Conservation (phyloP, 192 early-diverging fungal genomes). For the Helicostylum pulchrum region DNA sequence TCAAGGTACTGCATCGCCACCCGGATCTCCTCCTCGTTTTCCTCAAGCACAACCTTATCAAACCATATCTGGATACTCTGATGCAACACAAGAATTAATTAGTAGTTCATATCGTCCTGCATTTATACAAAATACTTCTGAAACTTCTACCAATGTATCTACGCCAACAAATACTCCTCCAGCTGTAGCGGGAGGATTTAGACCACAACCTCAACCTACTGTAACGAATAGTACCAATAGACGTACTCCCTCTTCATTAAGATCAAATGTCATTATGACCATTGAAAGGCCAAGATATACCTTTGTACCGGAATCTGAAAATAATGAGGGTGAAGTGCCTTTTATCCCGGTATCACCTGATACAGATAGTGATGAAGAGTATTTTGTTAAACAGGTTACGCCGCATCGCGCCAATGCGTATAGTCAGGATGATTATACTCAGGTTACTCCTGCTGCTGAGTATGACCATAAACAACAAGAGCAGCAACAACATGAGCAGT, state of each 20-base stretch:
- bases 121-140: too few species aligned
- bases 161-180: not conserved
- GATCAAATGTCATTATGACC: slow-evolving; percentile 1
- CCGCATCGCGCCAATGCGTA: not conserved
- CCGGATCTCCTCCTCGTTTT: slow-evolving; percentile 8
- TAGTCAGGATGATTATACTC: not conserved
- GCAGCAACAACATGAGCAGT: not conserved
- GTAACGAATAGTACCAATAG: not conserved
- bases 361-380: slow-evolving; percentile 10
- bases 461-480: not conserved
- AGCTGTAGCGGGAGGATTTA: not conserved
- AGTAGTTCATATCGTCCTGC: too few species aligned
- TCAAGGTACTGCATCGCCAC: not conserved
- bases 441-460: not conserved
- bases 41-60: slow-evolving; percentile 1
- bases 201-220: not conserved
- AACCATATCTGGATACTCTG: too few species aligned
- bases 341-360: slow-evolving; percentile 18
- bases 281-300: slow-evolving; percentile 5
- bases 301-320: not conserved
- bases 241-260: slow-evolving; percentile 1
- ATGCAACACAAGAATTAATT: too few species aligned
- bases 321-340: not conserved
- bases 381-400: not conserved
- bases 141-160: not conserved